These are phyloP conservation scores for Hypholoma fasciculare DNA, from an alignment of 768 basidiomycete genomes.

Conservation along the genomic window DNA sequence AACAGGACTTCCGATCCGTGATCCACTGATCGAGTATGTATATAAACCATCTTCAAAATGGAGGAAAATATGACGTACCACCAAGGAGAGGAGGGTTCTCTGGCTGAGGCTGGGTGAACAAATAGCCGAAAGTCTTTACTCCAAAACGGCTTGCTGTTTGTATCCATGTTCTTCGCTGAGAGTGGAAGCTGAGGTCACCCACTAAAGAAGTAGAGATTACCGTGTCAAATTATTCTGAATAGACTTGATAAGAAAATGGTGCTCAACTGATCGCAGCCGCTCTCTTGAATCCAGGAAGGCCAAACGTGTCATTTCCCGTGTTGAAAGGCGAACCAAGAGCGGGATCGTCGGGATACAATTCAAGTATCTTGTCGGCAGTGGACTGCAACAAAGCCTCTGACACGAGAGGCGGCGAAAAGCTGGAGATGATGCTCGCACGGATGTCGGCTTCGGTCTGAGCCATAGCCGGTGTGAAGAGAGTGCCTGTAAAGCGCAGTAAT, in stretches of 20 bases:
- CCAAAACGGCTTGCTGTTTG: slow-evolving; percentile 37
- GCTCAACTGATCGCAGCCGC: slow-evolving; percentile 27
- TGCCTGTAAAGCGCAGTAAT: slow-evolving; percentile 25
- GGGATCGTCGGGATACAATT: slow-evolving; percentile 43
- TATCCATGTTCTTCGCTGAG: slow-evolving; percentile 38
- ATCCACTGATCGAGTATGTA: slow-evolving; percentile 18
- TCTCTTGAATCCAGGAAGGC: slow-evolving; percentile 34
- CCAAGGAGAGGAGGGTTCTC: slow-evolving; percentile 22
- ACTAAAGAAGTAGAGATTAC: slow-evolving; percentile 11
- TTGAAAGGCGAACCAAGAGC: slow-evolving; percentile 44
- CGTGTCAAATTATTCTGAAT: no score
- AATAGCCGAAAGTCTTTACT: slow-evolving; percentile 40
- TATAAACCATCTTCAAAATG: background rate
- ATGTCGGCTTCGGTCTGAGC: slow-evolving; percentile 25
- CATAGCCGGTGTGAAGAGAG: slow-evolving; percentile 29
- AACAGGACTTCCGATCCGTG: slow-evolving; percentile 35
- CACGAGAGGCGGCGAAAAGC: slow-evolving; percentile 27
- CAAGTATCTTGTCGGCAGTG: slow-evolving; percentile 26
- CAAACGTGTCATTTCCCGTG: slow-evolving; percentile 47
- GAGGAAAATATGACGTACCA: slow-evolving; percentile 19
- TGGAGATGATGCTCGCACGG: slow-evolving; percentile 23
- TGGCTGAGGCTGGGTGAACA: slow-evolving; percentile 41
- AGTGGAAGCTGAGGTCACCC: slow-evolving; percentile 41
- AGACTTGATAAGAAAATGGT: background rate
- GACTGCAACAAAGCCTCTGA: slow-evolving; percentile 17